These are phyloP conservation scores for Beta macrorhiza DNA, from an alignment of 179 eudicot species.

Conservation along the genomic window DNA sequence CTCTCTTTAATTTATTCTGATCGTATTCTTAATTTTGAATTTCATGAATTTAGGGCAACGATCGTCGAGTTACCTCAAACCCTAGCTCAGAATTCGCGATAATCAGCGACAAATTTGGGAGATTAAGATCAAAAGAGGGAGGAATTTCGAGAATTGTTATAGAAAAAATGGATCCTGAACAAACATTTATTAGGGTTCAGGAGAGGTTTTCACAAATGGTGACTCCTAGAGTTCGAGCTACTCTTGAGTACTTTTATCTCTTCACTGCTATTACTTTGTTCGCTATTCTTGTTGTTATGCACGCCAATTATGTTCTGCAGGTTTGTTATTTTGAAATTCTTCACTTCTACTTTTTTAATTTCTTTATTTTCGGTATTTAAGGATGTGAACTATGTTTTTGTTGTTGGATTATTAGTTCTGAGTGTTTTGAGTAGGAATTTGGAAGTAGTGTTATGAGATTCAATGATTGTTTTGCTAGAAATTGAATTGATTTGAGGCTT, in stretches of 20 bases:
- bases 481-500: no score
- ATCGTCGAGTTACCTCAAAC: constrained; percentile 10
- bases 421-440: no score
- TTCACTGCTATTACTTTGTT: constrained; percentile 70
- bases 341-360: not conserved
- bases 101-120: not conserved
- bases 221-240: constrained; percentile 57
- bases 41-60: not conserved
- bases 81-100: constrained; percentile 10
- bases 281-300: constrained; percentile 91
- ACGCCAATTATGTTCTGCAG: constrained; percentile 98
- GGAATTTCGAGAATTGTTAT: no score
- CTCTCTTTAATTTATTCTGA: not conserved
- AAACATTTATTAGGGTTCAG: constrained; percentile 91
- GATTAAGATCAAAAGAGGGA: not conserved
- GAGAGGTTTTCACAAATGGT: constrained; percentile 85
- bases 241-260: constrained; percentile 71
- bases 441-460: no score
- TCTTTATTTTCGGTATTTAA: not conserved
- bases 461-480: no score
- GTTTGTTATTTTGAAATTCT: constrained; percentile 26
- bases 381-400: no score
- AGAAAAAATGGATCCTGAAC: constrained; percentile 79
- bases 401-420: no score
- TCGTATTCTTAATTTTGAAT: not conserved